These are phyloP conservation scores for Metschnikowia picachoensis DNA, from an alignment of 805 yeast species.

Conservation along the genomic window DNA sequence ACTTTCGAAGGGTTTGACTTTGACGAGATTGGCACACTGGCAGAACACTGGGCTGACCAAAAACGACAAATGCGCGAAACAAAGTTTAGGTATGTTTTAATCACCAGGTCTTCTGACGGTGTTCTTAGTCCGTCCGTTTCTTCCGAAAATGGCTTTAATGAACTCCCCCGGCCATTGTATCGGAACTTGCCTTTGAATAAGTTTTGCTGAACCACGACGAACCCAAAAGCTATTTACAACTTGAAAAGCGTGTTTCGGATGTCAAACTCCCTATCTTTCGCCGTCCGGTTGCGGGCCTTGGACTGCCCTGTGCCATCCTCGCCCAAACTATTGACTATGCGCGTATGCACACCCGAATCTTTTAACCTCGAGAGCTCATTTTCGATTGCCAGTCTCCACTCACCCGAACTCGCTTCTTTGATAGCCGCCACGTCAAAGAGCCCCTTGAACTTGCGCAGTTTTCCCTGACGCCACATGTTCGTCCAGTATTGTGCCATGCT, in stretches of 20 bases:
- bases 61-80: no score
- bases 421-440: conserved; percentile 36
- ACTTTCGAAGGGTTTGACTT: no score
- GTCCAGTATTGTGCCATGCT: conserved; percentile 66
- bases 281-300: conserved; percentile 38
- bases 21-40: no score
- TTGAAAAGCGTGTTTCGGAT: conserved; percentile 37
- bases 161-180: no score
- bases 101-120: background rate
- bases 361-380: conserved; percentile 29
- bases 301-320: conserved; percentile 35
- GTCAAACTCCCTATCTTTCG: conserved; percentile 43
- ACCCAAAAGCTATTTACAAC: conserved; percentile 13
- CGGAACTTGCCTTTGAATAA: no score
- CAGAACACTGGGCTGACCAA: no score
- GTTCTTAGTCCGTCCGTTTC: background rate
- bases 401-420: conserved; percentile 24
- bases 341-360: conserved; percentile 25
- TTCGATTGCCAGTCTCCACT: conserved; percentile 22
- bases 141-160: background rate
- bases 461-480: conserved; percentile 58
- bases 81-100: no score
- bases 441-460: conserved; percentile 27
- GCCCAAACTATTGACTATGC: conserved; percentile 34
- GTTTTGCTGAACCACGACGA: no score